phyloP scores from a whole-genome alignment of 2,329 filamentous ascomycete species.

The Anthostomella pinea region DNA sequence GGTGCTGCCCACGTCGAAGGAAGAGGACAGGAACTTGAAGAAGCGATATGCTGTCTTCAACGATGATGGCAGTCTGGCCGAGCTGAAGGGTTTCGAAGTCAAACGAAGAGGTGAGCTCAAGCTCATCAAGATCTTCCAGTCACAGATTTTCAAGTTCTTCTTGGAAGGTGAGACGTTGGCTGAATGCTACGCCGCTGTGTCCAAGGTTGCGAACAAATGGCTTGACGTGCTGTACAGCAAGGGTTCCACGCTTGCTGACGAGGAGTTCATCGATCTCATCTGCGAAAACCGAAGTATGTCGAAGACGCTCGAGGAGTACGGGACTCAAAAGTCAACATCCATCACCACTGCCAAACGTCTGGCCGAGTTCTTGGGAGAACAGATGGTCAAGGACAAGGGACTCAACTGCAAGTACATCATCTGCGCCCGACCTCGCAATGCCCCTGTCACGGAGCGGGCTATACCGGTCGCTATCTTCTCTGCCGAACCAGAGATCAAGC shows the following conservation, averaged over 20 bases:
- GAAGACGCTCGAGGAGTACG: slow-evolving; percentile 96
- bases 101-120: slow-evolving; percentile 97
- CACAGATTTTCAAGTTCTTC: slow-evolving; percentile 99
- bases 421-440: slow-evolving; percentile 78
- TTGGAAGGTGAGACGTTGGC: slow-evolving; percentile 82
- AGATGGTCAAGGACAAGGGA: slow-evolving; percentile 99
- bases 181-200: slow-evolving; percentile 88
- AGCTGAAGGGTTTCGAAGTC: slow-evolving; percentile 95
- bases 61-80: slow-evolving; percentile 90
- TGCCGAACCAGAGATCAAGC: slow-evolving; percentile 82
- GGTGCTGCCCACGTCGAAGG: slow-evolving; percentile 95
- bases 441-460: slow-evolving; percentile 91
- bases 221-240: slow-evolving; percentile 89
- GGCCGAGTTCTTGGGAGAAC: slow-evolving; percentile 93
- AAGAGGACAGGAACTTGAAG: slow-evolving; percentile 99
- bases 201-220: slow-evolving; percentile 94
- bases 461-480: slow-evolving; percentile 97
- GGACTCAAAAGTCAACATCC: slow-evolving; percentile 93
- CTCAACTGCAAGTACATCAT: slow-evolving; percentile 99
- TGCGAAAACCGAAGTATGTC: slow-evolving; percentile 98
- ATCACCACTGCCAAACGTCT: slow-evolving; percentile 95
- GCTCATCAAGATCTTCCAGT: slow-evolving; percentile 99
- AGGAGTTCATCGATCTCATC: slow-evolving; percentile 99
- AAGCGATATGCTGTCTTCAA: slow-evolving; percentile 99
- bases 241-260: slow-evolving; percentile 85